Evolutionary conservation across 345 rosid species (phyloP).

Genomic region (Murraya paniculata): DNA sequence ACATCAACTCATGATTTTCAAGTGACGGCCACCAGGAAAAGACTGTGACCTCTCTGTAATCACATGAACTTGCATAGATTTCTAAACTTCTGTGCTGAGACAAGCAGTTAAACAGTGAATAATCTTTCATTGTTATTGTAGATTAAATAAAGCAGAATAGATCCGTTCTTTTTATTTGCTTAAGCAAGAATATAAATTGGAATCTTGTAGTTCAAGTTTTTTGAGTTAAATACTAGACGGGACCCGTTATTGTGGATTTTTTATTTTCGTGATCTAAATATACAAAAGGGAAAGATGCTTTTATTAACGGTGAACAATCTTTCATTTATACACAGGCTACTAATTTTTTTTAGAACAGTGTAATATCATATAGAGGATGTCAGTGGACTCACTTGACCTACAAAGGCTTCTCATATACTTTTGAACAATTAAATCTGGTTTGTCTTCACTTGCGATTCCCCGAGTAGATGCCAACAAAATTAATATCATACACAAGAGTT

Average conservation of each 20-base stretch:
- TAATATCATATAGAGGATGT: not conserved
- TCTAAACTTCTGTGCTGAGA: not conserved
- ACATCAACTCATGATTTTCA: not conserved
- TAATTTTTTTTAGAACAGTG: not conserved
- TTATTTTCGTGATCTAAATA: not conserved
- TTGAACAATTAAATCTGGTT: not conserved
- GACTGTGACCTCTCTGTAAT: not conserved
- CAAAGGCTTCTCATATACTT: not conserved
- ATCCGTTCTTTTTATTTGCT: not conserved
- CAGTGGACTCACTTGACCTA: constrained; percentile 18
- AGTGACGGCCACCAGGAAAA: not conserved
- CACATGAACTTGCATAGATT: not conserved
- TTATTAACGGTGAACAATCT: not conserved
- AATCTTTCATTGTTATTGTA: not conserved
- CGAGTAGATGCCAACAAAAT: constrained; percentile 65
- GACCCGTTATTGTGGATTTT: not conserved
- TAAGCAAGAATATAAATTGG: not conserved
- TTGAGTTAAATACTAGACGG: too few species aligned
- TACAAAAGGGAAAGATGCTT: not conserved
- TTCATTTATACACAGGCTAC: not conserved
- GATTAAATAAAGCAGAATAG: not conserved
- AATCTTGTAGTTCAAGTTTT: not conserved
- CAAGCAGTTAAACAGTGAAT: not conserved
- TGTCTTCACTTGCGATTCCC: constrained; percentile 66
- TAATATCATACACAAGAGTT: constrained; percentile 81